Evolutionary conservation across 345 rosid genomes (phyloP), one percentile per base, ranked within the genome.

Genomic region (Citrus unshiu): DNA sequence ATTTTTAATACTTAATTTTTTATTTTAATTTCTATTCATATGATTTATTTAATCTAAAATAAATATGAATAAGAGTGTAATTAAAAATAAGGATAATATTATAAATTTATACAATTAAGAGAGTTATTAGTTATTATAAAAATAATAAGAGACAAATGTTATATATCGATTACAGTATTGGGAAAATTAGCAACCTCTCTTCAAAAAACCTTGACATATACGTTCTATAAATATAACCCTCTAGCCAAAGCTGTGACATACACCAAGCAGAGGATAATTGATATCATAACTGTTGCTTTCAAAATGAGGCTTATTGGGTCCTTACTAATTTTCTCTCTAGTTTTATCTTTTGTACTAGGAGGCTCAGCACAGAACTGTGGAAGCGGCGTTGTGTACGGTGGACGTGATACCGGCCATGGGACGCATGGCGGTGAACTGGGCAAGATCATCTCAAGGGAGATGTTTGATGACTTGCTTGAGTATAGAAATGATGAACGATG

Each of bases 301-400:
- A 62, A 75, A 32, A 79, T 79, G 82, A 75, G 66, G 24, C 27
- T 68, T 7, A 35, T 13, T 13, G 51, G 19, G 34, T 35, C 29
- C 40, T 51, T 83, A 6, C 51, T 78, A 3, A 3, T 77, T 70
- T 57, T 73, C 39, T 70, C 69, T 59, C 68, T 85, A 5, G 60
- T 83, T 43, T 21, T 65, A 21, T 76, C 72, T 10, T 29, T 58
- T 10, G 2, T 39, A 4, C n/a, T 78, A 6, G 46, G 70, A 58
- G n/a, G 61, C 61, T 70, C 72, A 19, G 91, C 88, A 13, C 88
- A 84, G 80, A 89, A 89, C 54, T 92, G 94, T 70, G 93, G 96
- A 24, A 39, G 82, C 13, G 91, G 90, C 56, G 82, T 87, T 22
- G 70, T 79, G 34, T 92, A 90, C 46, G 19, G 70, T 3, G 70